Evolutionary conservation across 2,329 filamentous ascomycete genomes (phyloP).

Genomic region (Pezizomycotina sp.): DNA sequence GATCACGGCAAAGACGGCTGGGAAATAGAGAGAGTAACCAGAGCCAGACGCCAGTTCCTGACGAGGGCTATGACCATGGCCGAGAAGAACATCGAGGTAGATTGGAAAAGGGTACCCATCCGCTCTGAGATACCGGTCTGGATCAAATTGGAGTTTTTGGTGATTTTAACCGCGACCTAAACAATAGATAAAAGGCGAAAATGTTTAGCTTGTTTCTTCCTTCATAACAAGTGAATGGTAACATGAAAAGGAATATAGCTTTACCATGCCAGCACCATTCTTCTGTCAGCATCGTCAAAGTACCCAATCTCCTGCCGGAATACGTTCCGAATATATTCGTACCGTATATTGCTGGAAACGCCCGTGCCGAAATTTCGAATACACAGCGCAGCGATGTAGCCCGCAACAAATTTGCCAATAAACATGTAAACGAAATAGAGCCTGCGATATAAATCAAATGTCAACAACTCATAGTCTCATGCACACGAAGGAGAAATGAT

Average conservation of each 20-base stretch:
- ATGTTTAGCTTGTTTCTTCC: too few relatives aligned
- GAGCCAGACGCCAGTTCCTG: constrained; percentile 42
- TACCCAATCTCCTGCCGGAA: constrained; percentile 51
- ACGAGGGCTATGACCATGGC: constrained; percentile 41
- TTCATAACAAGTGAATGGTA: too few relatives aligned
- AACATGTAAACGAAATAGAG: constrained; percentile 58
- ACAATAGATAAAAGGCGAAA: too few relatives aligned
- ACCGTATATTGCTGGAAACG: constrained; percentile 36
- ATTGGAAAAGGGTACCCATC: constrained; percentile 43
- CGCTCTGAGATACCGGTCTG: constrained; percentile 38
- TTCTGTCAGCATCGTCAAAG: constrained; percentile 39
- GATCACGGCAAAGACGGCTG: constrained; percentile 44
- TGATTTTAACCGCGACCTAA: constrained; percentile 48
- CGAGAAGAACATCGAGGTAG: constrained; percentile 36
- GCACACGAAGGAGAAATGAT: constrained; percentile 23
- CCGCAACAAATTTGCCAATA: constrained; percentile 45
- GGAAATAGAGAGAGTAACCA: constrained; percentile 42
- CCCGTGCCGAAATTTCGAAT: constrained; percentile 38
- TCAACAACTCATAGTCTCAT: too few relatives aligned
- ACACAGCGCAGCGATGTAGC: constrained; percentile 43
- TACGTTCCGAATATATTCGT: constrained; percentile 47
- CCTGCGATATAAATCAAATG: constrained; percentile 28
- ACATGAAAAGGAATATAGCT: too few relatives aligned
- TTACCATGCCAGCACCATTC: constrained; percentile 7
- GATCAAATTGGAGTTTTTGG: constrained; percentile 45